These are phyloP conservation scores for Chlorociboria aeruginascens DNA, from an alignment of 495 filamentous ascomycete species.

Conservation along the genomic window DNA sequence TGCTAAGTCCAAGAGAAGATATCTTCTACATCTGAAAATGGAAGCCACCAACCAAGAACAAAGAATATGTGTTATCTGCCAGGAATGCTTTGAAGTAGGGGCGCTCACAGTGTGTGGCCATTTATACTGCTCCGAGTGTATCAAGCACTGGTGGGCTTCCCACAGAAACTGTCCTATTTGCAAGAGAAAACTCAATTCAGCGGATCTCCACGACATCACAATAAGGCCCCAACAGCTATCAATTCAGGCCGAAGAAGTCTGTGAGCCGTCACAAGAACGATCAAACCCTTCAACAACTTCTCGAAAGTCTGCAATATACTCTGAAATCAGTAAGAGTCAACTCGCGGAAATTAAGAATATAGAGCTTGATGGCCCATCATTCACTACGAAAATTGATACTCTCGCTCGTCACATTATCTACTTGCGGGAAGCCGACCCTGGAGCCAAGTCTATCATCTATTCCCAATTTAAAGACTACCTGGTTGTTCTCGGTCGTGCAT, in stretches of 20 bases:
- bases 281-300: constrained; percentile 7
- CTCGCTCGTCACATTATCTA: constrained; percentile 72
- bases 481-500: constrained; percentile 54
- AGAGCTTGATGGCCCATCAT: constrained; percentile 57
- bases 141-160: constrained; percentile 54
- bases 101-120: constrained; percentile 87
- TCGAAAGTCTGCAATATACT: constrained; percentile 48
- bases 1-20: constrained; percentile 57
- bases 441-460: constrained; percentile 82
- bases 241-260: constrained; percentile 49
- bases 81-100: constrained; percentile 57
- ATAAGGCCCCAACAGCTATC: constrained; percentile 63
- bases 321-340: constrained; percentile 54
- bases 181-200: constrained; percentile 47
- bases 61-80: constrained; percentile 71
- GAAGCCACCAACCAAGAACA: constrained; percentile 43
- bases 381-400: constrained; percentile 81
- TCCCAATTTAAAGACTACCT: constrained; percentile 80
- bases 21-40: constrained; percentile 41
- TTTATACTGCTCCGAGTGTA: constrained; percentile 78
- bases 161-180: constrained; percentile 63
- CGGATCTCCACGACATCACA: constrained; percentile 70
- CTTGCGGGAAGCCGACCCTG: constrained; percentile 73
- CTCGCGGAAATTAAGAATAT: constrained; percentile 75
- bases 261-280: not conserved